Evolutionary conservation across 495 filamentous ascomycete genomes (phyloP).

Genomic region (Friedmanniomyces simplex): DNA sequence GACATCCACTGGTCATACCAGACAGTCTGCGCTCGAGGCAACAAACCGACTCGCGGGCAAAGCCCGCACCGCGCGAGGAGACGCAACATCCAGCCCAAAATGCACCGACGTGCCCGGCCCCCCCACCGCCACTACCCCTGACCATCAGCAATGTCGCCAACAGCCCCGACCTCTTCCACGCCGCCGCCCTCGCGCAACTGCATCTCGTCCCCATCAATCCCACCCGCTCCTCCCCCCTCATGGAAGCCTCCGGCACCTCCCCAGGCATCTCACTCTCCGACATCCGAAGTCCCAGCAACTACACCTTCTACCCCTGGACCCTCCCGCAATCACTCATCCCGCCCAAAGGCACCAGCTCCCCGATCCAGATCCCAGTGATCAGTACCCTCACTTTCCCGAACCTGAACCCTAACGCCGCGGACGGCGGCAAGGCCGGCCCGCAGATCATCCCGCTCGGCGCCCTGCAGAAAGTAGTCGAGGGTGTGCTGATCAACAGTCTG

Average conservation of each 20-base stretch:
- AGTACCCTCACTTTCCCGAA: conserved; percentile 76
- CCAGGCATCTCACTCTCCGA: conserved; percentile 47
- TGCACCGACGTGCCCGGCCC: conserved; percentile 46
- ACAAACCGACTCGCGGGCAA: neutral
- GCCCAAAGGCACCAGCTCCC: conserved; percentile 58
- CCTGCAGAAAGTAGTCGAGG: conserved; percentile 40
- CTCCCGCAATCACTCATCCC: conserved; percentile 65
- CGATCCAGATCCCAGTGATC: conserved; percentile 49
- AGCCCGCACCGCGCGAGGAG: neutral
- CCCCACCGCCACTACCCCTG: conserved; percentile 48
- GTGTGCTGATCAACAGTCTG: conserved; percentile 68
- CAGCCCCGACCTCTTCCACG: conserved; percentile 81
- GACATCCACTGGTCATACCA: conserved; percentile 83
- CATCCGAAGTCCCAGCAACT: conserved; percentile 56
- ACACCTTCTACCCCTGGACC: conserved; percentile 90
- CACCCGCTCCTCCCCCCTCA: too few relatives aligned
- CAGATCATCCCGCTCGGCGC: conserved; percentile 6
- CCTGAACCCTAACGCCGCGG: conserved; percentile 14
- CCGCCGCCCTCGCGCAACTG: conserved; percentile 79
- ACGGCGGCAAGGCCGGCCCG: neutral
- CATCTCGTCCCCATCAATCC: too few relatives aligned
- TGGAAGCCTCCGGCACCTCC: conserved; percentile 39
- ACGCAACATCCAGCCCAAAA: neutral
- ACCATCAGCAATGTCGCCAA: conserved; percentile 71
- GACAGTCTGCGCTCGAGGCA: neutral